Percentiles rank a stretch among this genome's conserved stretches.
Evolutionary conservation across 805 yeast species (phyloP).

Genomic region (Brettanomyces bruxellensis): DNA sequence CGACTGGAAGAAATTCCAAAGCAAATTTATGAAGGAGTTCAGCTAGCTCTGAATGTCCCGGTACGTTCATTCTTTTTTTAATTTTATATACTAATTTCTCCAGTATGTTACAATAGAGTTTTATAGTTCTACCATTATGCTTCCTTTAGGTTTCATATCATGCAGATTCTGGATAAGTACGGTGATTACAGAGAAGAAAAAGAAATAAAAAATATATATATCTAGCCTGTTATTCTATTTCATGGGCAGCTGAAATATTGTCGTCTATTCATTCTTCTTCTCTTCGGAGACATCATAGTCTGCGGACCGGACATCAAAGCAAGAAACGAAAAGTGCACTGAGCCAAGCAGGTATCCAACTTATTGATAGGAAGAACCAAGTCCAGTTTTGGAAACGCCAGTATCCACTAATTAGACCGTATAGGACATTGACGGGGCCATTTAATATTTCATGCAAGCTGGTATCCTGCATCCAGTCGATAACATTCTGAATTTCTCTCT

Average conservation of each 20-base stretch:
- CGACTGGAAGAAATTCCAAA: conserved; percentile 73
- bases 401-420: conserved; percentile 53
- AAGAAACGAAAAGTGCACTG: conserved; percentile 15
- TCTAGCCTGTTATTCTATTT: not conserved
- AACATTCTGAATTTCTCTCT: conserved; percentile 10
- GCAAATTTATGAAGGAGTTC: conserved; percentile 53
- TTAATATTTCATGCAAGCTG: conserved; percentile 9
- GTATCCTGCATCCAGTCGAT: conserved; percentile 10
- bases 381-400: conserved; percentile 69
- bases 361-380: conserved; percentile 64
- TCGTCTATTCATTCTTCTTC: conserved; percentile 6
- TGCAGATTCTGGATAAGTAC: not conserved
- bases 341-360: conserved; percentile 88
- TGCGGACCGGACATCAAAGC: conserved; percentile 12
- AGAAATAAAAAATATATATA: not conserved
- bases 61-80: too few relatives aligned
- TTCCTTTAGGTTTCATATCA: too few relatives aligned
- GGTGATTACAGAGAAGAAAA: not conserved
- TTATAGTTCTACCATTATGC: too few relatives aligned
- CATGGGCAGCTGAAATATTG: not conserved
- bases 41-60: conserved; percentile 6
- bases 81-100: too few relatives aligned
- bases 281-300: conserved; percentile 5
- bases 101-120: too few relatives aligned
- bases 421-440: conserved; percentile 34